These are phyloP conservation scores for Tolypocladium sp. DNA, from an alignment of 2,329 filamentous ascomycete species.

Conservation along the genomic window DNA sequence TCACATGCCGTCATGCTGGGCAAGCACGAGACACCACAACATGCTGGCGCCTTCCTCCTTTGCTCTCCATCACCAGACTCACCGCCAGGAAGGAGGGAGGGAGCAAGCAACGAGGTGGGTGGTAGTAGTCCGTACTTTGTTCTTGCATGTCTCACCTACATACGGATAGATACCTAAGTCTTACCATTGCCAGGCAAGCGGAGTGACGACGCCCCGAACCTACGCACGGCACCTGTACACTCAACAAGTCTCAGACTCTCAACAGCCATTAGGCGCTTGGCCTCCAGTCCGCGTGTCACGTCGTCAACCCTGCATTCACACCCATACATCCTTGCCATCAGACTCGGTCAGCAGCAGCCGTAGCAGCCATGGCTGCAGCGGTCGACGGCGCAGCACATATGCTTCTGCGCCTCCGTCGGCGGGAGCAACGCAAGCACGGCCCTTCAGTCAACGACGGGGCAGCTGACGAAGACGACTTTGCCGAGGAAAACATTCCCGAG, in stretches of 20 bases:
- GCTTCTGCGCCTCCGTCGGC: background rate
- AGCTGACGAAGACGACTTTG: background rate
- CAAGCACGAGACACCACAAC: background rate
- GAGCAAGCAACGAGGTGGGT: background rate
- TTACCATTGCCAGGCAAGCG: background rate
- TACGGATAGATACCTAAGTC: background rate
- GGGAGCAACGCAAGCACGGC: background rate
- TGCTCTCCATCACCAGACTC: background rate
- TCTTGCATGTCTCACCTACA: background rate
- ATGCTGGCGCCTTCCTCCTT: background rate
- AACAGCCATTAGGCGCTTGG: background rate
- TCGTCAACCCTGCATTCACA: background rate
- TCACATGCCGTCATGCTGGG: background rate
- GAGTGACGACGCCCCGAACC: background rate
- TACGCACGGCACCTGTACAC: background rate
- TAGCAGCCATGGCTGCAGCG: background rate
- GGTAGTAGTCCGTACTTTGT: too few relatives aligned
- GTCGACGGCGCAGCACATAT: background rate
- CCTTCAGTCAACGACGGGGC: background rate
- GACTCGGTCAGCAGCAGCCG: background rate
- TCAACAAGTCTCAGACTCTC: background rate
- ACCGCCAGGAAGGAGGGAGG: background rate
- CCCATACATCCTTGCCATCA: background rate
- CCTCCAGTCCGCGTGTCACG: background rate
- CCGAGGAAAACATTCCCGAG: background rate